Evolutionary conservation across 163 green algal genomes (phyloP).

Genomic region (Chlamydomonas reinhardtii): DNA sequence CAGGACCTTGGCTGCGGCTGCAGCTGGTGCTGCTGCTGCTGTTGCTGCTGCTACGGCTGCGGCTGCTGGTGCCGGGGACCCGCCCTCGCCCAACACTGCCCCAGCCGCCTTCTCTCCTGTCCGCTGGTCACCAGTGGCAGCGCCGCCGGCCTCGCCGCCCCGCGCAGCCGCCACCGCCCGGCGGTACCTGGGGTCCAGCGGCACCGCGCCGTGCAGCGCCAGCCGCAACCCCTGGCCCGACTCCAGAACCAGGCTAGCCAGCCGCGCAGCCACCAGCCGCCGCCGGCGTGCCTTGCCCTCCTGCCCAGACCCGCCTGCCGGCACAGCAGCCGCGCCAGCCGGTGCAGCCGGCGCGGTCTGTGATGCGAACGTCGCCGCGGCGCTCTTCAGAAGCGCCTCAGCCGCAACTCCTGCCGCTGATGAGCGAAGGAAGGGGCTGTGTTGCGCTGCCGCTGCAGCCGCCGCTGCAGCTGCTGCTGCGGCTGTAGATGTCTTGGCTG

Average conservation of each 20-base stretch:
- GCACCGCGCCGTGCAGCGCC: neutral
- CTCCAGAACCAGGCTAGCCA: neutral
- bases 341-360: neutral
- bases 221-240: neutral
- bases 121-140: no score
- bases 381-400: neutral
- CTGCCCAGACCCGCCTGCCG: no score
- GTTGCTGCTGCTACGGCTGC: no score
- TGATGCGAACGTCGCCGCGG: neutral
- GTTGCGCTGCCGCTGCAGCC: neutral
- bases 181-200: slow-evolving; percentile 1
- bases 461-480: neutral
- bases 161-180: no score
- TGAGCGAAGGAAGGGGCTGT: neutral
- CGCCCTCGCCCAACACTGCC: no score
- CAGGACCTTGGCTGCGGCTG: no score
- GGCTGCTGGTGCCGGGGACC: no score
- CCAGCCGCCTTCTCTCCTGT: no score
- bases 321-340: neutral
- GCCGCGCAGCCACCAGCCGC: neutral
- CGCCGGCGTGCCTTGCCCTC: neutral
- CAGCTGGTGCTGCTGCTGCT: neutral
- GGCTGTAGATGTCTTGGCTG: neutral
- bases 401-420: no score
- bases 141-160: no score